Evolutionary conservation across 179 eudicot genomes (phyloP).

Genomic region (Patellifolia procumbens): DNA sequence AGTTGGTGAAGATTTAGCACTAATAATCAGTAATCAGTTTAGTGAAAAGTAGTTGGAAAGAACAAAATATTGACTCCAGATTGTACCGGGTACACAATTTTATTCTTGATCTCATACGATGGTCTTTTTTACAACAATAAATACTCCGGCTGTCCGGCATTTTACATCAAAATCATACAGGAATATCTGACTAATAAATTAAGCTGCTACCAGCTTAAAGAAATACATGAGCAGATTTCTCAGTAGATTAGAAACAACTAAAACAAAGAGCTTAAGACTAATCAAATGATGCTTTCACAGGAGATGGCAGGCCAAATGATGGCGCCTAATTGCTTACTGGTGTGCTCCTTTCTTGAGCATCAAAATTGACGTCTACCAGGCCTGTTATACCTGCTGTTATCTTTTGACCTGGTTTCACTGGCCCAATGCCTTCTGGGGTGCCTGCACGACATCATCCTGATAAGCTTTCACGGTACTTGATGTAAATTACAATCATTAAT

Average conservation of each 20-base stretch:
- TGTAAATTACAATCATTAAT: no score
- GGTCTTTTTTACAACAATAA: background rate
- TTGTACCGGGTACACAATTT: no score
- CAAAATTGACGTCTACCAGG: slow-evolving; percentile 66
- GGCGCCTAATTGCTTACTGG: slow-evolving; percentile 33
- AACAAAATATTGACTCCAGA: no score
- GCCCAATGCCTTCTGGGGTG: slow-evolving; percentile 92
- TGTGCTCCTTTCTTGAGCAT: slow-evolving; percentile 51
- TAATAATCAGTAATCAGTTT: no score
- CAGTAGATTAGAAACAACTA: slow-evolving; percentile 8
- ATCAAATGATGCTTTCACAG: background rate
- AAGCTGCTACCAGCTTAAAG: slow-evolving; percentile 13
- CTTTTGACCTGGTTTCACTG: slow-evolving; percentile 86
- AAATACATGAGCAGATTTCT: background rate
- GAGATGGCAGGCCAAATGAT: background rate
- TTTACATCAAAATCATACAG: background rate
- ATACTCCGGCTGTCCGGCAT: background rate
- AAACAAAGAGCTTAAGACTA: background rate
- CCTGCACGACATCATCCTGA: slow-evolving; percentile 46
- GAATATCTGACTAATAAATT: background rate
- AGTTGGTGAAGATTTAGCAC: no score
- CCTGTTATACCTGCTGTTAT: slow-evolving; percentile 92
- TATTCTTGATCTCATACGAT: background rate
- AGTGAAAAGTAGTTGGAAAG: no score
- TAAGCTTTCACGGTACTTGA: no score